A percentile compares a stretch with the other conserved stretches of the same genome.
Evolutionary conservation across 768 basidiomycete genomes (phyloP).

Genomic region (Mycena haematopus): DNA sequence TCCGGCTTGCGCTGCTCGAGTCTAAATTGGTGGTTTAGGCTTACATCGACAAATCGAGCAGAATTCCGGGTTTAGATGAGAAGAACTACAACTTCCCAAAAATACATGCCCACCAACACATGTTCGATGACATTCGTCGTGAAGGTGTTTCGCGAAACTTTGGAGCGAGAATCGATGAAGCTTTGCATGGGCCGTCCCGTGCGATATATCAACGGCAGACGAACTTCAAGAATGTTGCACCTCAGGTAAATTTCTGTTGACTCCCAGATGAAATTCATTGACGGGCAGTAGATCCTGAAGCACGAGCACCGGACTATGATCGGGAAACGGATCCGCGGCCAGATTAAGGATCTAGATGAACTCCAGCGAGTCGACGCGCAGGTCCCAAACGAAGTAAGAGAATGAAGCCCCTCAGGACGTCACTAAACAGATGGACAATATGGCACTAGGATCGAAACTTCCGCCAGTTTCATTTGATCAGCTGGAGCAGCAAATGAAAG

Average conservation of each 20-base stretch:
- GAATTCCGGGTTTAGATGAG: background rate
- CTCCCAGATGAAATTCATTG: background rate
- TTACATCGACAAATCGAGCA: too few relatives aligned
- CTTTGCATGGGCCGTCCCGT: conserved; percentile 38
- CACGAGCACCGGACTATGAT: conserved; percentile 27
- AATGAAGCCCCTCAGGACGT: background rate
- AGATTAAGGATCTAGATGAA: conserved; percentile 19
- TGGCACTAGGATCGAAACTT: conserved; percentile 17
- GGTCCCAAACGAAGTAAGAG: too few relatives aligned
- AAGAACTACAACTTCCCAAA: background rate
- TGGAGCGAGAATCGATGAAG: conserved; percentile 31
- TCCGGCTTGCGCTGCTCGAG: too few relatives aligned
- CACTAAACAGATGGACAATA: conserved; percentile 6
- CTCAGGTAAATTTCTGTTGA: conserved; percentile 36
- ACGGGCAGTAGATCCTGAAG: conserved; percentile 26
- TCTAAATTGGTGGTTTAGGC: too few relatives aligned
- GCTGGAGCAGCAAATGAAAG: conserved; percentile 6
- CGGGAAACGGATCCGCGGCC: conserved; percentile 24
- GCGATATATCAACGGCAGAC: conserved; percentile 35
- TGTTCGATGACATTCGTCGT: background rate
- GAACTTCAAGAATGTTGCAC: conserved; percentile 42
- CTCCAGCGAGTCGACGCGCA: background rate
- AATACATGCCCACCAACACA: background rate
- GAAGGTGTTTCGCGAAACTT: background rate
- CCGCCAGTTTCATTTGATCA: background rate